Evolutionary conservation across 495 filamentous ascomycete species (phyloP), one percentile per base, ranked within the genome.

Genomic region (Neurospora terricola): DNA sequence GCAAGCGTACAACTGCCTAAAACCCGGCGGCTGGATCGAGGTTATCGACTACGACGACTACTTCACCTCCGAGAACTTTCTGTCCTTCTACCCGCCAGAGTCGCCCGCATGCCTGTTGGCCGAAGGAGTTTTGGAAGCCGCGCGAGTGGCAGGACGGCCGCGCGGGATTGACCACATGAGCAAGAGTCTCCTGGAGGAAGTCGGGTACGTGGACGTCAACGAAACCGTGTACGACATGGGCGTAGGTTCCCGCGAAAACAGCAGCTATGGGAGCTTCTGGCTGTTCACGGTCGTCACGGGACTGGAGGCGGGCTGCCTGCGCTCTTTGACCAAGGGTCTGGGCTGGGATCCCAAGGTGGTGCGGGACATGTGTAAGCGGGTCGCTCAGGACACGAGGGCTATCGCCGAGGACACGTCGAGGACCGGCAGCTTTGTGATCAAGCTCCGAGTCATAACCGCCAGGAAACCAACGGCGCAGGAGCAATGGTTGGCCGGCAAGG

Each of bases 21-120:
- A 84, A 71, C 87, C 87, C 0, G 90, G 90, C 8, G 90, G 90
- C 16, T 91, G 87, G 78, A 87, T 93, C 45, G 91, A 93, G 77
- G 77, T 91, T 3, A 68, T 86, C 34, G 89, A 91, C 78, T 88
- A 84, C 72, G 84, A 88, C 72, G 81, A 87, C 73, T 72, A 78
- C 21, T 78, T 78, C 38, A 75, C 81, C 42, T 70, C 81, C 40
- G 68, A 75, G 38, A 81, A 82, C 74, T 82, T 86, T 43, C 69
- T 84, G 48, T 75, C 76, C 10, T 81, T 80, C 71, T 87, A 84
- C 75, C 74, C 81, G 9, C 75, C 78, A 5, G 80, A 79, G 3
- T 85, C 85, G 5, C 74, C 80, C 18, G 72, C 83, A 14, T 79
- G 81, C 71, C 73, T 76, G 18, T 75, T 84, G 7, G 68, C 78